Base-by-base conservation (phyloP, 2,329 filamentous ascomycete genomes). In the Scedosporium dehoogii region DNA sequence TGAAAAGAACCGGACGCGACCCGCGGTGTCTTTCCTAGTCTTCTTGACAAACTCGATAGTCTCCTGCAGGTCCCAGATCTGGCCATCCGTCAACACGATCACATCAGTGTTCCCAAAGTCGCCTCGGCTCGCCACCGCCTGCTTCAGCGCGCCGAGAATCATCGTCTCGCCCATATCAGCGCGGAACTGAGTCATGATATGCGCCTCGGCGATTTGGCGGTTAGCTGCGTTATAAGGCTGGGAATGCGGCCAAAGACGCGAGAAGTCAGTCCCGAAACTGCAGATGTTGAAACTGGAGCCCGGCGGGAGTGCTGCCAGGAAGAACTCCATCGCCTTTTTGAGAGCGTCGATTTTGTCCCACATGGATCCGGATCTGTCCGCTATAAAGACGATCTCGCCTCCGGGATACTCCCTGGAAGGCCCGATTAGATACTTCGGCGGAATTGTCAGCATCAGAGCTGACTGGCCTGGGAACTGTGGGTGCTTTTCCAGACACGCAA, bases 281-380 rank as follows among this genome's bases (percentile, higher is more conserved):
- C 81, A 85, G 63, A 87, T 80, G 81, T 65, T 65, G 48, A 65
- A 65, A 14, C 21, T 58, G 3, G 44, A 21, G 18, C 60, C 46
- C 23, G 14, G 9, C 3, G 64, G 83, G n/a, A 86, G 72, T 0
- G 81, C 84, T 66, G 84, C 85, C 23, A 87, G 68, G 67, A 86
- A 85, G 44, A 85, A 76, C 25, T 75, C 76, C 64, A 86, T 73
- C 3, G 83, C 81, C 9, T 78, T 73, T 55, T 75, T 71, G 4
- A 82, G 72, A 0, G 80, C 73, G 1, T 59, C 62, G 6, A 85
- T 84, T 56, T 80, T 82, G 42, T 70, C 69, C 3, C 46, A 4
- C 75, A 81, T 81, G 44, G 73, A 74, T 68, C 69, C 71, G 66
- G 70, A 75, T 70, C 42, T 46, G 9, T 46, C 42, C 4, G 42